A percentile compares a stretch with the other conserved stretches of the same genome.
phyloP scores from a whole-genome alignment of 305 asterid genomes.

The Stenogyne calaminthoides region DNA sequence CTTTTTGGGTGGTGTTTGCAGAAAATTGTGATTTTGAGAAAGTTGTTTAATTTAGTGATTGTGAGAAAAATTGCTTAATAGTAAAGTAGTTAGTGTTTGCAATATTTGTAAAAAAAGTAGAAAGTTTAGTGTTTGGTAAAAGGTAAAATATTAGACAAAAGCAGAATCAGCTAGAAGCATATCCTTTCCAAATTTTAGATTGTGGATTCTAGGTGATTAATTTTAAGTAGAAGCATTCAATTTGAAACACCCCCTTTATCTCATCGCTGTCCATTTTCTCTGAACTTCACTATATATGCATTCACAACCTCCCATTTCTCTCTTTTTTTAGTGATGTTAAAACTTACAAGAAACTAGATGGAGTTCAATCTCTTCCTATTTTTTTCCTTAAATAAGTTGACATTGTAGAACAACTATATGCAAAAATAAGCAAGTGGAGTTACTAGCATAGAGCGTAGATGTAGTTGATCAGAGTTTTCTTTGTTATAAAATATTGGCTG shows the following conservation, averaged over 20 bases:
- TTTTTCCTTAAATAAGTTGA: neutral
- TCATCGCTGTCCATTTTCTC: neutral
- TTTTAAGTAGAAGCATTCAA: no score
- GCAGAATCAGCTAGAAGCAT: no score
- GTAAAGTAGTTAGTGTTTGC: no score
- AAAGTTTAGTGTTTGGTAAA: no score
- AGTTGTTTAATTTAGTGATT: no score
- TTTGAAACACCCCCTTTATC: neutral
- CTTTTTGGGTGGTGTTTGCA: neutral
- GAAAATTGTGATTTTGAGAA: no score
- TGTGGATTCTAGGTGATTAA: no score
- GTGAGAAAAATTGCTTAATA: no score
- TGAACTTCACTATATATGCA: neutral
- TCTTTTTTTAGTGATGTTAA: neutral
- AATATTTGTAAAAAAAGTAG: no score
- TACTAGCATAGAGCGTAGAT: conserved; percentile 24
- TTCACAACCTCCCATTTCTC: neutral
- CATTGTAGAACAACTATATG: neutral
- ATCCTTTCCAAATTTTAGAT: no score
- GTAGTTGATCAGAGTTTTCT: conserved; percentile 8
- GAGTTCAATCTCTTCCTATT: neutral
- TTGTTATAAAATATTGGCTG: conserved; percentile 24
- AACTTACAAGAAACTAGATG: conserved; percentile 5
- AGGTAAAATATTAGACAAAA: no score
- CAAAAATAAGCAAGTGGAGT: conserved; percentile 3